Evolutionary conservation across 2,329 filamentous ascomycete species (phyloP), one percentile per base, ranked within the genome.

Genomic region (Hawksworthiomyces lignivorus): DNA sequence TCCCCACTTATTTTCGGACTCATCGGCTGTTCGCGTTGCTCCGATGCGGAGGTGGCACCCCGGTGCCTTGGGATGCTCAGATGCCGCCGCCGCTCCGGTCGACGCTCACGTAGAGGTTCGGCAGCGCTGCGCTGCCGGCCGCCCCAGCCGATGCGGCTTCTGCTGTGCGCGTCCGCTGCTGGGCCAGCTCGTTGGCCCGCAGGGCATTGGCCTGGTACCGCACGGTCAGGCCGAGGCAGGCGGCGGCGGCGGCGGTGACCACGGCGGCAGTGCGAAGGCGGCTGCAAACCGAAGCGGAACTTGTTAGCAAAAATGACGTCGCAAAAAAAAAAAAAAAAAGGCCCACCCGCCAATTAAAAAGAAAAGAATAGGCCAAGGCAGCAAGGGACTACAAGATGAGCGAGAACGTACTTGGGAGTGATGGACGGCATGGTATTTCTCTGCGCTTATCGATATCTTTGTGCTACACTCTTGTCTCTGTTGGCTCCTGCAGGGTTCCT

Each of bases 51-150:
- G n/a, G n/a, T n/a, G n/a, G n/a, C n/a, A n/a, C n/a, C n/a, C n/a
- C n/a, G n/a, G n/a, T n/a, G n/a, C n/a, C n/a, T n/a, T n/a, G n/a
- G n/a, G n/a, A n/a, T n/a, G n/a, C 26, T 52, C 47, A 70, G 30
- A 69, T 56, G 0, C 67, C 67, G 1, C 67, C 67, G 4, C 71
- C 71, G 50, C 70, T 74, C 19, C 71, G 64, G 41, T 74, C 70
- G 43, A 74, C 70, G 43, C 62, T 68, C 42, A 74, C 70, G 53
- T 73, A 69, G 37, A 65, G 60, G 47, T 64, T 63, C 19, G 60
- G 58, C 27, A 29, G 12, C 8, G 26, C 20, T 1, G 44, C 18
- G 1, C 15, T 9, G 30, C 7, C 17, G 30, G 15, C 5, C 15
- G 5, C 55, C 52, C 55, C 43, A 50, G 49, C 21, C 55, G 58